Base-by-base conservation (phyloP, 2,329 filamentous ascomycete species). In the Colletotrichum godetiae region DNA sequence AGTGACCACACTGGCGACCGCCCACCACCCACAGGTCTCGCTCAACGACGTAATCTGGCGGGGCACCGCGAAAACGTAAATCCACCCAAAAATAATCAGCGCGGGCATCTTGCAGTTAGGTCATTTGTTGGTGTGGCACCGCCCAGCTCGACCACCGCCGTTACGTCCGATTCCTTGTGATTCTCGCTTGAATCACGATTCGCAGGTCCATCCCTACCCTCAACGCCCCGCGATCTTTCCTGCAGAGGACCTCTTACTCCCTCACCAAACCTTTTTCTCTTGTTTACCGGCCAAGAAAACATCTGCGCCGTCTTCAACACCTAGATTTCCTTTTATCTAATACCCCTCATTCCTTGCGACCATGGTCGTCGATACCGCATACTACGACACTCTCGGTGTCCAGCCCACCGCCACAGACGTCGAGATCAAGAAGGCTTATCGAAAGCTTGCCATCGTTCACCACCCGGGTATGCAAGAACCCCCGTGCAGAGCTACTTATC, bases 341-440 rank as follows among this genome's bases (percentile, higher is more conserved):
- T 67, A 67, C 65, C 56, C 68, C 29, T 56, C 71, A 12, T 37
- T n/a, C 37, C 52, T 42, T 37, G 58, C 76, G 80, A 87, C 79
- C 80, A 97, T 97, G 95, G 95, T 97, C 78, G 93, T 93, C 79
- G 95, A 97, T 83, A 97, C 94, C 72, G 86, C 91, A 78, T 97
- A 97, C 85, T 97, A 97, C 84, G 95, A 98, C 84, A 91, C 91
- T 78, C 88, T 98, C 52, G 94, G 93, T 80, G 95, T 98, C 79
- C 88, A 92, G 85, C 92, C 95, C 76, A 94, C 93, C 68, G 96
- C 95, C 35, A 93, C 94, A 52, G 94, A 96, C 82, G 90, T 98
- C 63, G 95, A 98, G 82, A 98, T 98, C 85, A 98, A 98, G 84
- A 98, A 98, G 86, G 95, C 95, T 33, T 98, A 98, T 85, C 92